phyloP scores from a whole-genome alignment of 23 red algal genomes.

The Porphyridium purpureum region DNA sequence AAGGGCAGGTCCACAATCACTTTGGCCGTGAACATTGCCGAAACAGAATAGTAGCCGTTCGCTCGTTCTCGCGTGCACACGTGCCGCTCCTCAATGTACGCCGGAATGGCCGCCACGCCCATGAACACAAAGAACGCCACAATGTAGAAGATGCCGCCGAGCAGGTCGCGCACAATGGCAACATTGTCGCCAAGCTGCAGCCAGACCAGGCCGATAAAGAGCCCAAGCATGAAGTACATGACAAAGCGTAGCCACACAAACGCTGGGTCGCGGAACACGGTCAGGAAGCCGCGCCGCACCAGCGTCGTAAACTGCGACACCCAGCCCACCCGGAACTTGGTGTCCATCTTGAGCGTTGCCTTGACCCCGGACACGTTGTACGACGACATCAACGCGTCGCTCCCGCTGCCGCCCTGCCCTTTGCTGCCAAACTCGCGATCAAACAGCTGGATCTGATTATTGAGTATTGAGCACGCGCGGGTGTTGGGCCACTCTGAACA shows the following conservation, averaged over 20 bases:
- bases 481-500: conserved; percentile 16
- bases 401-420: background rate
- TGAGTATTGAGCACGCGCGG: background rate
- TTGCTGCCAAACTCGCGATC: conserved; percentile 12
- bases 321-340: background rate
- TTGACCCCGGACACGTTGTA: too few species aligned
- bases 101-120: conserved; percentile 44
- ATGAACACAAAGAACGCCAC: conserved; percentile 72
- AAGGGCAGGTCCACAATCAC: conserved; percentile 37
- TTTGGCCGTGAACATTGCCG: conserved; percentile 37
- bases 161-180: conserved; percentile 23
- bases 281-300: conserved; percentile 27
- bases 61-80: conserved; percentile 54
- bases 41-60: conserved; percentile 55
- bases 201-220: conserved; percentile 74
- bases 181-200: conserved; percentile 28
- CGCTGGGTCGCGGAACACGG: conserved; percentile 61
- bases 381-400: background rate
- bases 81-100: conserved; percentile 61
- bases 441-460: conserved; percentile 3
- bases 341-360: background rate
- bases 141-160: conserved; percentile 45
- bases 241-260: conserved; percentile 61
- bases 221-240: conserved; percentile 57
- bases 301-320: conserved; percentile 32